Base-by-base conservation (phyloP, 805 yeast genomes). In the Lipomyces starkeyi region DNA sequence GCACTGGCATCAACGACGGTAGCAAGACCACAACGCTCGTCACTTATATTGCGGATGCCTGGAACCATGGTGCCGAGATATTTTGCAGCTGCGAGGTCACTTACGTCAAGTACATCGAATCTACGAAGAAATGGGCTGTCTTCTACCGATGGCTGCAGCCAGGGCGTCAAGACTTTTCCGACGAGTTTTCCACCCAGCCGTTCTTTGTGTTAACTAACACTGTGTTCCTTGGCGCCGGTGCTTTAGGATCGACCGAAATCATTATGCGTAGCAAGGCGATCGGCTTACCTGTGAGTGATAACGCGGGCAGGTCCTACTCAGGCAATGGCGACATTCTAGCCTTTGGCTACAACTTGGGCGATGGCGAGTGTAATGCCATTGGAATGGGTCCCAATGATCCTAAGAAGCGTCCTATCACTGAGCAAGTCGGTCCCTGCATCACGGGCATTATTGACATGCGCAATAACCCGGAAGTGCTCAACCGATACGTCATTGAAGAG, bases 51-150 rank as follows among this genome's bases (percentile, higher is more conserved):
- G 20, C 49, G 9, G 49, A 43, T n/a, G 49, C 49, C 49, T 43
- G 49, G 49, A 43, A 43, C 22, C 49, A 43, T 43, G 49, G 49
- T 4, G 49, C 49, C 2, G 49, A 43, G 22, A 43, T 43, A n/a
- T 43, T 43, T 43, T 43, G 49, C 49, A 43, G 49, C 49, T 43
- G 49, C 9, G 49, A 43, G 49, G 49, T 43, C 22, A 43, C 49
- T 17, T n/a, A 43, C 9, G 49, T 43, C 49, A 43, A 43, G 22
- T 43, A 43, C 9, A 43, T 43, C 49, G 49, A 43, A 43, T 43
- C 49, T 8, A 43, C 49, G n/a, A 43, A 17, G 11, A 43, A 43
- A 17, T 43, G 49, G 49, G 49, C 49, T 8, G 49, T 43, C 7
- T 43, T 43, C 22, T 43, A 2, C 49, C 5, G 49, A 8, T 43